A percentile compares a stretch with the other conserved stretches of the same genome.
Evolutionary conservation across 768 basidiomycete genomes (phyloP).

Genomic region (Tricholoma matsutake): DNA sequence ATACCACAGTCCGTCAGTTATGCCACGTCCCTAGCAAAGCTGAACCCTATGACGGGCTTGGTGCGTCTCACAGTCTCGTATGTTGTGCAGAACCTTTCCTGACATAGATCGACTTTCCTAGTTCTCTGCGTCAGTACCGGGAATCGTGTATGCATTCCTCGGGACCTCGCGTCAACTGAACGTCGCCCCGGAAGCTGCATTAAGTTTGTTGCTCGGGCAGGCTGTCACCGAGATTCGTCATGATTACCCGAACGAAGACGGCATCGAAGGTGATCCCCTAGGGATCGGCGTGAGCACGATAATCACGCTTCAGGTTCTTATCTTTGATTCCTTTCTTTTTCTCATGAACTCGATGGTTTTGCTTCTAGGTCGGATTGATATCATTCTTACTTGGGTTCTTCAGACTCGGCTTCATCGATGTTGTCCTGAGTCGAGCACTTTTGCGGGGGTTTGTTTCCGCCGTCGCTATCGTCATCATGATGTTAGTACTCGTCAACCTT

Average conservation of each 20-base stretch:
- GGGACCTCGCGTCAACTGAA: conserved; percentile 82
- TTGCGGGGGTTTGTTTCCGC: conserved; percentile 87
- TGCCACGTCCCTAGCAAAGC: conserved; percentile 80
- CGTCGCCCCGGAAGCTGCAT: conserved; percentile 86
- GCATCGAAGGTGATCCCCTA: conserved; percentile 44
- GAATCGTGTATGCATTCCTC: conserved; percentile 85
- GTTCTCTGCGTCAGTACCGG: conserved; percentile 85
- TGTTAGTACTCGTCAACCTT: conserved; percentile 45
- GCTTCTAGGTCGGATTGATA: conserved; percentile 70
- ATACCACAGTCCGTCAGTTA: conserved; percentile 91
- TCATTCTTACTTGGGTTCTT: conserved; percentile 85
- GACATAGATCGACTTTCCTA: conserved; percentile 22
- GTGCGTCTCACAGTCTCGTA: conserved; percentile 39
- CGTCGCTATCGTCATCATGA: conserved; percentile 79
- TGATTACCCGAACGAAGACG: conserved; percentile 39
- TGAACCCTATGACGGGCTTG: conserved; percentile 83
- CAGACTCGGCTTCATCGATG: conserved; percentile 89
- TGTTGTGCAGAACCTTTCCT: not conserved
- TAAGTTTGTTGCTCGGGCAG: conserved; percentile 86
- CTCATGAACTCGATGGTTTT: not conserved
- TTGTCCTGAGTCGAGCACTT: conserved; percentile 85
- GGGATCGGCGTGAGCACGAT: conserved; percentile 73
- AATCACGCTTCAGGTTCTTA: conserved; percentile 75
- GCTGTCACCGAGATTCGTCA: conserved; percentile 69
- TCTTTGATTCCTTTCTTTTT: not conserved